Conservation (phyloP, 768 basidiomycete species). For the Trametes sanguinea region DNA sequence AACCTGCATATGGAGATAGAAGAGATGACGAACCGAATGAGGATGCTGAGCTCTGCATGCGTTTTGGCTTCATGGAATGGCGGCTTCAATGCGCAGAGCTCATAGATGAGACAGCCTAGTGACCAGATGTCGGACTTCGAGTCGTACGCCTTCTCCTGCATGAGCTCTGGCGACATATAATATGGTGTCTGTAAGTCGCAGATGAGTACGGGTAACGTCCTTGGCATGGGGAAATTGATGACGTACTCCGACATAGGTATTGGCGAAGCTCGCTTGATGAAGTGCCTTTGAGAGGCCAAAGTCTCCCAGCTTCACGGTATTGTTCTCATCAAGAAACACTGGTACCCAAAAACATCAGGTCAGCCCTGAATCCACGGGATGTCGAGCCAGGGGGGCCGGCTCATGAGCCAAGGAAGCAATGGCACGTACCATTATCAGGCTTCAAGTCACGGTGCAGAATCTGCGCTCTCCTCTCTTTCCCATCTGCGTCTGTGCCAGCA, state of each 20-base stretch:
- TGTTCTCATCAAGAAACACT: constrained; percentile 89
- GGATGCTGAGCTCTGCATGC: constrained; percentile 79
- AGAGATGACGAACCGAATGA: constrained; percentile 61
- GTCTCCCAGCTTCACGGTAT: constrained; percentile 93
- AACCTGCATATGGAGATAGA: not conserved
- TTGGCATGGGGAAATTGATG: not conserved
- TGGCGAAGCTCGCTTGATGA: constrained; percentile 84
- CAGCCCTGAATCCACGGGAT: too few species aligned
- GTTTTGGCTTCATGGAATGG: constrained; percentile 95
- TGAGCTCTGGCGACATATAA: constrained; percentile 99
- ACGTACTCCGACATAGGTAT: constrained; percentile 94
- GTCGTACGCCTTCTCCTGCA: constrained; percentile 97
- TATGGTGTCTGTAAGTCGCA: constrained; percentile 79
- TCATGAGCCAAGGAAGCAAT: not conserved
- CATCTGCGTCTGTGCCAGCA: constrained; percentile 38
- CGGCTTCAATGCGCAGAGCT: constrained; percentile 91
- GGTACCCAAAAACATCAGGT: not conserved
- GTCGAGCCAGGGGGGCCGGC: too few species aligned
- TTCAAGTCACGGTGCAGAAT: constrained; percentile 95
- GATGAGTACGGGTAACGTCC: not conserved
- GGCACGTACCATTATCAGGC: constrained; percentile 88
- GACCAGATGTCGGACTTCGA: constrained; percentile 99
- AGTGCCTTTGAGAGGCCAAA: constrained; percentile 96
- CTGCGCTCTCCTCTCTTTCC: constrained; percentile 61
- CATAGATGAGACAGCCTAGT: constrained; percentile 93